Conservation (phyloP, 768 basidiomycete genomes). For the Tricholoma bakamatsutake region DNA sequence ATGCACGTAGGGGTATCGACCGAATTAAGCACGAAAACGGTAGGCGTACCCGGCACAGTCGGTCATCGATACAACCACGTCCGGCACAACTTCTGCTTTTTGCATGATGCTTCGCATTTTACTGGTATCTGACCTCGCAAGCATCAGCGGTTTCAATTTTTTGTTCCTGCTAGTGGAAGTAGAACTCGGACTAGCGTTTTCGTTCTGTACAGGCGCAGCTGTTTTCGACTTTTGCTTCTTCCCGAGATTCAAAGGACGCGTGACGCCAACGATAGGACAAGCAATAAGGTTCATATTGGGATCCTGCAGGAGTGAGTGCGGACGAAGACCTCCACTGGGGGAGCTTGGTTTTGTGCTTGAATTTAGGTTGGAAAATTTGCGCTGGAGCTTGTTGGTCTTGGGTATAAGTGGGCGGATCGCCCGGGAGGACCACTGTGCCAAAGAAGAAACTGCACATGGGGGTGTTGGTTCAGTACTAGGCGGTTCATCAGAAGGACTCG, state of each 20-base stretch:
- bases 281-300: slow-evolving; percentile 36
- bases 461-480: slow-evolving; percentile 13
- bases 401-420: slow-evolving; percentile 49
- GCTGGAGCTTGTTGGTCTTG: slow-evolving; percentile 42
- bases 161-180: slow-evolving; percentile 30
- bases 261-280: slow-evolving; percentile 19
- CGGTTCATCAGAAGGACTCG: slow-evolving; percentile 11
- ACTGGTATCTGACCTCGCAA: slow-evolving; percentile 57
- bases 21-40: slow-evolving; percentile 35
- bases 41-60: slow-evolving; percentile 40
- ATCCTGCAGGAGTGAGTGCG: slow-evolving; percentile 58
- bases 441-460: slow-evolving; percentile 30
- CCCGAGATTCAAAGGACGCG: slow-evolving; percentile 51
- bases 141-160: slow-evolving; percentile 53
- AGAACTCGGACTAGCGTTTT: slow-evolving; percentile 33
- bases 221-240: slow-evolving; percentile 45
- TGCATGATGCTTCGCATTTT: slow-evolving; percentile 54
- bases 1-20: slow-evolving; percentile 15
- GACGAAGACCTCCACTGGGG: slow-evolving; percentile 47
- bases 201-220: slow-evolving; percentile 25
- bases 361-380: slow-evolving; percentile 30
- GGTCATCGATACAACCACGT: slow-evolving; percentile 50
- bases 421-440: slow-evolving; percentile 44
- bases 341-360: slow-evolving; percentile 30
- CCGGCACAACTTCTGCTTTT: slow-evolving; percentile 50